Evolutionary conservation across 495 filamentous ascomycete species (phyloP), one percentile per base, ranked within the genome.

Genomic region (Clavariopsis aquatica): DNA sequence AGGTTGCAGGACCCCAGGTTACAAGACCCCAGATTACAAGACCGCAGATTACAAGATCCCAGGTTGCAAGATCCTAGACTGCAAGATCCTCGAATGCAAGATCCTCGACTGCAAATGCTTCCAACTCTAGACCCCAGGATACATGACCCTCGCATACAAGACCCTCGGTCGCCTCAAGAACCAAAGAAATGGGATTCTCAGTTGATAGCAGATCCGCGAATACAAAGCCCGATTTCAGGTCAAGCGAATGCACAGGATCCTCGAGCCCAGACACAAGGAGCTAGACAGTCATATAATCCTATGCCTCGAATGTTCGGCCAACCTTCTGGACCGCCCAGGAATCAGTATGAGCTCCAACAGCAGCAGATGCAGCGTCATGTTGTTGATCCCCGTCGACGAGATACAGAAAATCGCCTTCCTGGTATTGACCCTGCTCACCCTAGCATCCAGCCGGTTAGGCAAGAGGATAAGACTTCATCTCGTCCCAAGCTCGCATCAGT

Each of bases 331-430:
- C 15, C 28, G 20, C 52, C 66, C 17, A 52, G 62, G 38, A 65
- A 69, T 23, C 47, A 65, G 36, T 69, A 65, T 53, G 66, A 69
- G 52, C 49, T 59, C 41, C 66, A 69, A 26, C 62, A 66, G 47
- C 67, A 70, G 46, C 63, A 66, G 58, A 57, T 60, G 58, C 52
- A 54, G 17, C 66, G 45, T 10, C 58, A 65, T 56, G 66, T 66
- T 49, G 73, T 66, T 15, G 53, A 67, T 46, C 75, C 80, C 23
- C 75, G 75, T 36, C 64, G 75, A 22, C 73, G 76, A 49, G 65
- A 70, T n/a, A 68, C 76, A n/a, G 73, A 79, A 34, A 74, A 73
- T 57, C 71, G 47, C 24, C 52, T 57, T 43, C 62, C 62, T 22
- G 69, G 65, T 17, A 49, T 69, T 9, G 62, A 62, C 19, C 57